Percentiles rank a stretch among this genome's conserved stretches.
Conservation (phyloP, 2,329 filamentous ascomycete species). For the Talaromyces sp. region DNA sequence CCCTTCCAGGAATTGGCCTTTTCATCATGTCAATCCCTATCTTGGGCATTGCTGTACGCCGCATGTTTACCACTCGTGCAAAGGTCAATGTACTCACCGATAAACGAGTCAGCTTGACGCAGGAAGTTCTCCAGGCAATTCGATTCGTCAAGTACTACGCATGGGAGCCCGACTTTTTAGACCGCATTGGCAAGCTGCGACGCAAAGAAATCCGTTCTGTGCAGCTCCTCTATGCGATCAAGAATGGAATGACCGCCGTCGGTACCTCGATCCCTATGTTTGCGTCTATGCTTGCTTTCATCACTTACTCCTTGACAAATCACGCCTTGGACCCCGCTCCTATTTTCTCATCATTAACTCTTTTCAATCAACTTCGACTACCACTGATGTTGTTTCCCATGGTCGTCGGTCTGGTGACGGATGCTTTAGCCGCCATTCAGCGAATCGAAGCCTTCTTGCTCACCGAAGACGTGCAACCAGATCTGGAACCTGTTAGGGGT, state of each 20-base stretch:
- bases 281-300: constrained; percentile 86
- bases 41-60: constrained; percentile 67
- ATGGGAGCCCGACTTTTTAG: constrained; percentile 81
- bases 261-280: constrained; percentile 81
- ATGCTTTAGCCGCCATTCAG: constrained; percentile 74
- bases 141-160: constrained; percentile 94
- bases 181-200: constrained; percentile 66
- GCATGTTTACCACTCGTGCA: constrained; percentile 67
- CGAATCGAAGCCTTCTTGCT: constrained; percentile 80
- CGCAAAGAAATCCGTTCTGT: constrained; percentile 70
- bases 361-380: constrained; percentile 83
- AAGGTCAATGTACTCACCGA: constrained; percentile 88
- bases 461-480: constrained; percentile 72
- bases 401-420: constrained; percentile 78
- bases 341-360: constrained; percentile 81
- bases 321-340: constrained; percentile 64
- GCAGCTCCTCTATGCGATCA: constrained; percentile 70
- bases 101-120: constrained; percentile 78
- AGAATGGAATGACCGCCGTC: constrained; percentile 76
- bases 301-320: constrained; percentile 59
- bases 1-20: constrained; percentile 74
- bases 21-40: constrained; percentile 72
- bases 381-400: constrained; percentile 81
- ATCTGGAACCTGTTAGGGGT: constrained; percentile 51
- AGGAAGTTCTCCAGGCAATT: constrained; percentile 82